Evolutionary conservation across 495 filamentous ascomycete genomes (phyloP).

Genomic region (Penicillium paxilli): DNA sequence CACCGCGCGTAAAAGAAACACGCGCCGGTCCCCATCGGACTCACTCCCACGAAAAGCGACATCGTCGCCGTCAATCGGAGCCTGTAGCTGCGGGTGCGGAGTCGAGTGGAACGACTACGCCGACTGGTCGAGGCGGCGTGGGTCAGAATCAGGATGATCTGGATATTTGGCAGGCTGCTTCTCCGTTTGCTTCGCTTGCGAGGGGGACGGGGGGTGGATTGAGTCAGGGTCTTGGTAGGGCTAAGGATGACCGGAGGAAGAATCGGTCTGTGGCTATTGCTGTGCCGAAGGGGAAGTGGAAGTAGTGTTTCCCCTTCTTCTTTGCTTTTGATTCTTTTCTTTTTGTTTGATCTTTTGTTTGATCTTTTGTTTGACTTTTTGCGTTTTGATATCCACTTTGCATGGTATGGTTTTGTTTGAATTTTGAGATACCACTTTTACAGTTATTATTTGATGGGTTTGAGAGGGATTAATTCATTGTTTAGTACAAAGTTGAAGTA

Average conservation of each 20-base stretch:
- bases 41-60: slow-evolving; percentile 18
- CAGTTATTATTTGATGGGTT: too few species aligned
- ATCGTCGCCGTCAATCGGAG: slow-evolving; percentile 25
- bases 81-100: slow-evolving; percentile 8
- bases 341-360: background rate
- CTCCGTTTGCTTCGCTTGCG: slow-evolving; percentile 48
- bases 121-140: slow-evolving; percentile 9
- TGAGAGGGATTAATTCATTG: too few species aligned
- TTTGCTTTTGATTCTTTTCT: too few species aligned
- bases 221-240: slow-evolving; percentile 36
- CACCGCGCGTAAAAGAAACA: slow-evolving; percentile 8
- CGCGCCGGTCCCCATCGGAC: background rate
- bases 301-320: too few species aligned
- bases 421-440: slow-evolving; percentile 8
- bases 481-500: too few species aligned
- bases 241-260: slow-evolving; percentile 33
- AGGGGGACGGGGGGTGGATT: slow-evolving; percentile 45
- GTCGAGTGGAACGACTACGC: slow-evolving; percentile 9
- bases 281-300: slow-evolving; percentile 6
- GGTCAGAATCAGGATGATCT: slow-evolving; percentile 36
- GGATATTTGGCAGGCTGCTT: slow-evolving; percentile 40
- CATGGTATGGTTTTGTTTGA: background rate
- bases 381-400: slow-evolving; percentile 13
- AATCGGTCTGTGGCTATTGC: slow-evolving; percentile 20
- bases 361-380: background rate